Conservation (phyloP, 345 rosid species). For the Aquilaria malaccensis region DNA sequence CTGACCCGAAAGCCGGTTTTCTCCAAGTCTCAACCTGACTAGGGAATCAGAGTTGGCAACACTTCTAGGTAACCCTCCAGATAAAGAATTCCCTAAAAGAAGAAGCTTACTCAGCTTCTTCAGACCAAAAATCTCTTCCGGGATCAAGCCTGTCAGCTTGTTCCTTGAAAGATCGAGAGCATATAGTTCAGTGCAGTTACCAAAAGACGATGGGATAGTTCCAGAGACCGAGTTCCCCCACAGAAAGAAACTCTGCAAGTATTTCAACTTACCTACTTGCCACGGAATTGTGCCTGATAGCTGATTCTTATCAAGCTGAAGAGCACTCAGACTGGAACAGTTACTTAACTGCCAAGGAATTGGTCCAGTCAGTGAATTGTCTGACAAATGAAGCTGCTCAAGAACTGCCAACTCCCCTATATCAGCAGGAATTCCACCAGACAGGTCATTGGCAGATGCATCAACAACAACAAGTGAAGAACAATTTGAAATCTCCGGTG, state of each 20-base stretch:
- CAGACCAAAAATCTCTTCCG: slow-evolving; percentile 73
- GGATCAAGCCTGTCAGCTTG: slow-evolving; percentile 81
- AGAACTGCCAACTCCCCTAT: slow-evolving; percentile 63
- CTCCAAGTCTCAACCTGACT: slow-evolving; percentile 87
- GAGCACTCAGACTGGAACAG: slow-evolving; percentile 74
- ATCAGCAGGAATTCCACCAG: slow-evolving; percentile 78
- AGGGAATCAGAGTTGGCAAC: slow-evolving; percentile 72
- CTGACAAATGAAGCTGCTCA: slow-evolving; percentile 96
- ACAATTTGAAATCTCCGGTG: slow-evolving; percentile 78
- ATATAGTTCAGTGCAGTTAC: slow-evolving; percentile 74
- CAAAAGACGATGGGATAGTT: slow-evolving; percentile 71
- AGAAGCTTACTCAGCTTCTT: slow-evolving; percentile 91
- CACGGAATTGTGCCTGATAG: slow-evolving; percentile 72
- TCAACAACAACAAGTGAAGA: slow-evolving; percentile 91
- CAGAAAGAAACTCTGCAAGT: slow-evolving; percentile 79
- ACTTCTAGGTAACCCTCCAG: slow-evolving; percentile 54
- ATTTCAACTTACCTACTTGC: slow-evolving; percentile 62
- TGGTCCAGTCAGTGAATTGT: slow-evolving; percentile 57
- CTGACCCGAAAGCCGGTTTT: slow-evolving; percentile 83
- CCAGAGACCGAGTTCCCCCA: slow-evolving; percentile 93
- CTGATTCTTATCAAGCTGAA: slow-evolving; percentile 92
- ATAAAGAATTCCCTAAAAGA: slow-evolving; percentile 81
- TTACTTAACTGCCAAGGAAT: slow-evolving; percentile 83
- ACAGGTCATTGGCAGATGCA: slow-evolving; percentile 73
- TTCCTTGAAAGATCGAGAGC: slow-evolving; percentile 85